These are phyloP conservation scores for Pestalotiopsis sp. DNA, from an alignment of 2,329 filamentous ascomycete genomes.

Conservation along the genomic window DNA sequence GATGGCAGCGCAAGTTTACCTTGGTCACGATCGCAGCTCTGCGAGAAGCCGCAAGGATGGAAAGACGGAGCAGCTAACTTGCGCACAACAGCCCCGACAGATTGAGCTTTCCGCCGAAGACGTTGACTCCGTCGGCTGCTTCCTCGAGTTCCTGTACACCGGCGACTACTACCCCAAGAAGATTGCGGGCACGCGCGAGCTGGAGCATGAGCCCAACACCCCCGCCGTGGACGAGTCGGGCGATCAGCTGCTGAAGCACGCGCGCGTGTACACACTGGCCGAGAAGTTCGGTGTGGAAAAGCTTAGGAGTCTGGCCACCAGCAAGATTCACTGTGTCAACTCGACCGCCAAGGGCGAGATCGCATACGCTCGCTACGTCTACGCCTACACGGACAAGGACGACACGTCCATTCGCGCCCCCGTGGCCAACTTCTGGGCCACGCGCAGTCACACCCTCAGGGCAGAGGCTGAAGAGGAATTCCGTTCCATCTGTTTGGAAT, in stretches of 20 bases:
- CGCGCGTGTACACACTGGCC: slow-evolving; percentile 85
- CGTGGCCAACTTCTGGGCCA: slow-evolving; percentile 90
- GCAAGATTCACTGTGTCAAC: slow-evolving; percentile 90
- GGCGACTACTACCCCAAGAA: slow-evolving; percentile 82
- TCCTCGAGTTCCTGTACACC: slow-evolving; percentile 83
- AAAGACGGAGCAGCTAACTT: slow-evolving; percentile 4
- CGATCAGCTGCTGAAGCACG: slow-evolving; percentile 83
- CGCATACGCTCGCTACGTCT: slow-evolving; percentile 87
- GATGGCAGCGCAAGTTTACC: slow-evolving; percentile 58
- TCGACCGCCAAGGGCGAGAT: slow-evolving; percentile 89
- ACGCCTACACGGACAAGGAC: slow-evolving; percentile 70
- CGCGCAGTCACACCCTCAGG: slow-evolving; percentile 75
- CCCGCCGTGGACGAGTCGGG: slow-evolving; percentile 76
- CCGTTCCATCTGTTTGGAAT: slow-evolving; percentile 81
- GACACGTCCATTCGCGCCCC: slow-evolving; percentile 78
- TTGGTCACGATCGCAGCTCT: no score
- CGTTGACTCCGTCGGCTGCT: slow-evolving; percentile 74
- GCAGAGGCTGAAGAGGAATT: slow-evolving; percentile 88
- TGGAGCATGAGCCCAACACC: slow-evolving; percentile 69
- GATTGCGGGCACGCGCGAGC: slow-evolving; percentile 60
- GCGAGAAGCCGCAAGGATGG: background rate
- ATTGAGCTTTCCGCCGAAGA: slow-evolving; percentile 71
- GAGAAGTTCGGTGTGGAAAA: slow-evolving; percentile 71
- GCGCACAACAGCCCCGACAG: slow-evolving; percentile 53
- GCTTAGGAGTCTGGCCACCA: slow-evolving; percentile 77